These are phyloP conservation scores for Endotrypanum monterogeii DNA, from an alignment of 208 protist species.

Conservation along the genomic window DNA sequence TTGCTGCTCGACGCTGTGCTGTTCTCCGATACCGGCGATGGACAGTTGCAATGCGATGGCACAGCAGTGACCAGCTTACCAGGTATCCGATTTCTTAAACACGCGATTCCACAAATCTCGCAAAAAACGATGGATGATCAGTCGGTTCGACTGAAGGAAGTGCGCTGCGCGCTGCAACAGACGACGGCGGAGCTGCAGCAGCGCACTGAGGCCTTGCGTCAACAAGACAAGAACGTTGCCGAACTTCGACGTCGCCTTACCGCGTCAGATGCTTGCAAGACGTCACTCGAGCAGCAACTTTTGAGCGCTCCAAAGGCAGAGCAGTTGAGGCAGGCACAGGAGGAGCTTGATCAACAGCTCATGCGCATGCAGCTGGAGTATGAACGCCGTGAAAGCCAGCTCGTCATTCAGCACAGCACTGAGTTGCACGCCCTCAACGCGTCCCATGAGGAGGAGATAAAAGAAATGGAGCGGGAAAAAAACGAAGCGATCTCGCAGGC, in stretches of 20 bases:
- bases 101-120: constrained; percentile 2
- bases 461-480: constrained; percentile 43
- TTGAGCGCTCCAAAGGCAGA: constrained; percentile 59
- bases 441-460: constrained; percentile 53
- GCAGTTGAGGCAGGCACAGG: constrained; percentile 52
- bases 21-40: neutral
- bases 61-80: neutral
- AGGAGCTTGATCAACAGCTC: constrained; percentile 51
- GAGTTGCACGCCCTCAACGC: constrained; percentile 62
- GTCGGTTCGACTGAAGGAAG: constrained; percentile 48
- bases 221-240: constrained; percentile 45
- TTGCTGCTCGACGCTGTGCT: constrained; percentile 6
- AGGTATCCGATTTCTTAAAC: too few relatives aligned
- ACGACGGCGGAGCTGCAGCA: constrained; percentile 36
- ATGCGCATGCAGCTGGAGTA: constrained; percentile 50
- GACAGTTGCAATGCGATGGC: neutral
- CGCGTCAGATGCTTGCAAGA: constrained; percentile 24
- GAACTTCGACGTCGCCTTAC: constrained; percentile 47
- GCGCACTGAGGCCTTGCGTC: constrained; percentile 36
- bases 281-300: constrained; percentile 27
- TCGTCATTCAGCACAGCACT: constrained; percentile 65
- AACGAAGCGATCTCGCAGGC: constrained; percentile 32
- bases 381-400: constrained; percentile 40
- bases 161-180: constrained; percentile 32
- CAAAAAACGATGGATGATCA: constrained; percentile 27